Percentiles rank a stretch among this genome's conserved stretches.
Conservation (phyloP, 1,139 yeast genomes). For the Hyphopichia pseudoburtonii region DNA sequence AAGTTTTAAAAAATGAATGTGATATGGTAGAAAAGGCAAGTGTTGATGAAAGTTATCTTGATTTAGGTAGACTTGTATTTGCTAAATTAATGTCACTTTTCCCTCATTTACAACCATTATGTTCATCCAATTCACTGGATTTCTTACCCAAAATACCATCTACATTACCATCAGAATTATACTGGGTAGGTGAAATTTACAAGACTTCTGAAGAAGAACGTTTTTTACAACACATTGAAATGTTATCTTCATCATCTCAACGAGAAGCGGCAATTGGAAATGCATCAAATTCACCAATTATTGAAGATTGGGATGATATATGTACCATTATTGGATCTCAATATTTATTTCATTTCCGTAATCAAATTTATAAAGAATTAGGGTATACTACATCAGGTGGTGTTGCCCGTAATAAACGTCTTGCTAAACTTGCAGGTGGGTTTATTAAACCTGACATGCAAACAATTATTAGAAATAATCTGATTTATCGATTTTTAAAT, state of each 20-base stretch:
- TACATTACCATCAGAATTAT: conserved; percentile 29
- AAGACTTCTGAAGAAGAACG: conserved; percentile 13
- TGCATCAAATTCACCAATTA: conserved; percentile 2
- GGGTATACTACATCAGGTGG: conserved; percentile 94
- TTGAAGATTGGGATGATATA: conserved; percentile 84
- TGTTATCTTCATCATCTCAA: conserved; percentile 13
- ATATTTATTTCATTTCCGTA: conserved; percentile 54
- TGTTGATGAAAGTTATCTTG: conserved; percentile 90
- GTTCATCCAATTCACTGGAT: conserved; percentile 14
- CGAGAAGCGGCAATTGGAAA: no score
- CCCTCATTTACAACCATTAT: conserved; percentile 14
- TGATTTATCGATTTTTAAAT: conserved; percentile 53
- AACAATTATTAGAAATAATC: conserved; percentile 59
- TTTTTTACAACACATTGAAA: conserved; percentile 13
- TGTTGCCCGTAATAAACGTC: conserved; percentile 66
- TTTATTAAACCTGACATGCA: conserved; percentile 84
- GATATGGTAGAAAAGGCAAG: conserved; percentile 88
- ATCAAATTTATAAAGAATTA: conserved; percentile 49
- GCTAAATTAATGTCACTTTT: conserved; percentile 25
- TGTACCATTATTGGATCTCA: conserved; percentile 65
- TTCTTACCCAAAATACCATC: conserved; percentile 54
- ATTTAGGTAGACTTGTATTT: conserved; percentile 57
- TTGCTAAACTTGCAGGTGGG: conserved; percentile 91
- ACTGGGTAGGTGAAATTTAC: conserved; percentile 30
- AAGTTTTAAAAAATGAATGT: conserved; percentile 54